A percentile compares a stretch with the other conserved stretches of the same genome.
phyloP scores from a whole-genome alignment of 768 basidiomycete genomes.

The Coprinopsis sp. region DNA sequence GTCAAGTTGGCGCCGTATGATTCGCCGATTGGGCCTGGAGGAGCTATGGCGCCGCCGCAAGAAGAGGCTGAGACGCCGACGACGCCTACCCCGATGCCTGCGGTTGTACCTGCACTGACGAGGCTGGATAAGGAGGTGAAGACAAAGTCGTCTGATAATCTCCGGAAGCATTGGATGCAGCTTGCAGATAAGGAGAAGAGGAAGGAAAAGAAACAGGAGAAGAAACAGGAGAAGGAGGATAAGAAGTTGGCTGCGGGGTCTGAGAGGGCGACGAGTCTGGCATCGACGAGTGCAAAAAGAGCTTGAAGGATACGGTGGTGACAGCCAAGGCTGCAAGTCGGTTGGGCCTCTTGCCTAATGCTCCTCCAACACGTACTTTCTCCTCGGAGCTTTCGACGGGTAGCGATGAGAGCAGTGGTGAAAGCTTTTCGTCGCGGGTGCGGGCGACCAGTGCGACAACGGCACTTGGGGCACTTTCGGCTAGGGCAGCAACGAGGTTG shows the following conservation, averaged over 20 bases:
- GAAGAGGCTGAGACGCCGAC: slow-evolving; percentile 4
- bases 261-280: slow-evolving; percentile 9
- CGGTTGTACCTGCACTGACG: slow-evolving; percentile 36
- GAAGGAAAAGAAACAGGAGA: slow-evolving; percentile 21
- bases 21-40: slow-evolving; percentile 23
- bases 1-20: slow-evolving; percentile 54
- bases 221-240: slow-evolving; percentile 11
- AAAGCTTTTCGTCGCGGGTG: background rate
- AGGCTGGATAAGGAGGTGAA: slow-evolving; percentile 9
- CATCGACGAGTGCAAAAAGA: no score
- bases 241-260: slow-evolving; percentile 10
- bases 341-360: slow-evolving; percentile 4
- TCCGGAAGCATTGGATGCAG: slow-evolving; percentile 14
- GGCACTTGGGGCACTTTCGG: no score
- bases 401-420: background rate
- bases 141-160: background rate
- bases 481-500: no score
- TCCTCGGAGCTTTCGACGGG: slow-evolving; percentile 1
- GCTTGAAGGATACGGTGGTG: background rate
- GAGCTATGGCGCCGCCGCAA: background rate
- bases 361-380: background rate
- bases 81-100: no score
- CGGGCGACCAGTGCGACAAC: slow-evolving; percentile 13
- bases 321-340: slow-evolving; percentile 10
- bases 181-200: slow-evolving; percentile 22